Base-by-base conservation (phyloP, 73 alveolate species). In the Effrenium voratum region DNA sequence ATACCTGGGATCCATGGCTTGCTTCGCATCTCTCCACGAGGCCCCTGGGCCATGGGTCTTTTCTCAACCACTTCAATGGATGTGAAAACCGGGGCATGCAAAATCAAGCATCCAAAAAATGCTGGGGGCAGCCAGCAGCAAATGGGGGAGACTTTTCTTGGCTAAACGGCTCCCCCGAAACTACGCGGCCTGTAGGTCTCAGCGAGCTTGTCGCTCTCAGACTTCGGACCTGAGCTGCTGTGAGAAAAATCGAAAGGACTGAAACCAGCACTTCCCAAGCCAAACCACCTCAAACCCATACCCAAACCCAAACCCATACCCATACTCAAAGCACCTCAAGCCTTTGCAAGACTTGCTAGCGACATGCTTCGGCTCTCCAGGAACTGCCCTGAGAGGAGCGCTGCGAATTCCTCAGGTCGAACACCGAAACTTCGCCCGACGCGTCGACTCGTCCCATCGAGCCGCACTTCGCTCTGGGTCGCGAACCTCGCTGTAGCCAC, bases 401-500 rank as follows among this genome's bases (percentile, higher is more conserved):
- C 19, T 8, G 63, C 8, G 63, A 19, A 8, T 19, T 52, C 8
- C 19, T 52, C 26, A 52, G 8, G 26, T 52, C 19, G 63, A 19
- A 16, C 24, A n/a, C 26, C 12, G 26, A 32, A 24, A 60, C 36
- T 60, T 60, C 40, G 30, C 34, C 81, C 24, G 47, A 5, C 47
- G 81, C 81, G 4, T 32, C 26, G 6, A 44, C 26, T 5, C 2
- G n/a, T 24, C 44, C 15, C 2, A 24, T n/a, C 4, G 45, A 6
- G 81, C 28, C 12, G 8, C 28, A 19, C 44, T 15, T 4, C 2
- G 5, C 60, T 16, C 5, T 40, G 40, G 1, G 36, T 76, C 26
- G 50, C 55, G 52, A 5, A 24, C 91, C 91, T 80, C 68, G 91
- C 46, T 80, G 91, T 46, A 80, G 91, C 91, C 91, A 80, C 91